Base-by-base conservation (phyloP, 805 yeast species). In the Metschnikowia arizonensis region DNA sequence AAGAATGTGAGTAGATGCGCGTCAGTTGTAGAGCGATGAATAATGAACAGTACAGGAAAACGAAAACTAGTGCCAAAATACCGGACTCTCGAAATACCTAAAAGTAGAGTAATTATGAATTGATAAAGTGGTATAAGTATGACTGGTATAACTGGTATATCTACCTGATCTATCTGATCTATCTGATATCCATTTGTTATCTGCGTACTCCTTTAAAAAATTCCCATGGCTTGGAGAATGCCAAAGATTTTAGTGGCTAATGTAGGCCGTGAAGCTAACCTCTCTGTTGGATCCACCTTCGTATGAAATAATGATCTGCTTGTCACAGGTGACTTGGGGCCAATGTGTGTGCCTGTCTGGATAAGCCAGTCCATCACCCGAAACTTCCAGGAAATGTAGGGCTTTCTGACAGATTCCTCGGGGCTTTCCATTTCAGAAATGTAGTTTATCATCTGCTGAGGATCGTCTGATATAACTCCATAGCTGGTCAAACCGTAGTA, bases 381-480 rank as follows among this genome's bases (percentile, higher is more conserved):
- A 23, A 47, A 39, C 34, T 26, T 33, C 41, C 36, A 26, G 25
- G 50, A 48, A 30, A 47, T 30, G 8, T 11, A 12, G 5, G 26
- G 38, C 18, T 21, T 24, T 9, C 15, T 23, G 10, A 25, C 15
- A 8, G 32, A 12, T 2, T 10, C 23, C 12, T 6, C 21, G n/a
- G 11, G 26, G 14, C 24, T 1, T n/a, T 17, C 26, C 12, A n/a
- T 19, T 15, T 32, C 18, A 4, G 37, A 37, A n/a, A 30, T 19
- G 32, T 18, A 19, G 9, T n/a, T 14, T 19, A 15, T 11, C 37
- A 30, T 25, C 29, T 37, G 25, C 29, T 63, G 72, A 0, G 76
- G 75, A 24, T 46, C 47, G 45, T 71, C 76, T 5, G 64, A 46
- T 31, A 71, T 62, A 9, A 71, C 50, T 0, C 73, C 76, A 46